These are phyloP conservation scores for Myriosclerotinia curreyana DNA, from an alignment of 2,329 filamentous ascomycete genomes.

Conservation along the genomic window DNA sequence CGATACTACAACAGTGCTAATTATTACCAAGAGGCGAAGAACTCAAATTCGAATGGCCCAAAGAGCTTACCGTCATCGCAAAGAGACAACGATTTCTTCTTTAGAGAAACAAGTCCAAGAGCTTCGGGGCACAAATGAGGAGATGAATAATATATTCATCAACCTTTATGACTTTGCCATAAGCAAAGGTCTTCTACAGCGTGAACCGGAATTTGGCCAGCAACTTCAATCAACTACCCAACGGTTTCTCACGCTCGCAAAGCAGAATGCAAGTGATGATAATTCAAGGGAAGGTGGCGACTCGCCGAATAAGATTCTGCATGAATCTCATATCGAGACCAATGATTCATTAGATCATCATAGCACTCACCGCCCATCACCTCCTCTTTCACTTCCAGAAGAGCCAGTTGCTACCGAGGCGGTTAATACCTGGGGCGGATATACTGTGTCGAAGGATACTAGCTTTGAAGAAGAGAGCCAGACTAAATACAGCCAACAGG, in stretches of 20 bases:
- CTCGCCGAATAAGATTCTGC: conserved; percentile 24
- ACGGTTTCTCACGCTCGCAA: conserved; percentile 55
- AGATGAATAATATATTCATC: conserved; percentile 71
- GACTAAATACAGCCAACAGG: conserved; percentile 23
- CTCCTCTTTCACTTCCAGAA: conserved; percentile 17
- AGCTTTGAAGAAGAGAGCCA: conserved; percentile 27
- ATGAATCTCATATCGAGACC: conserved; percentile 18
- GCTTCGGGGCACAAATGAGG: conserved; percentile 66
- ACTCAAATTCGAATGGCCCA: conserved; percentile 87
- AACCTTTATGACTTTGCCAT: conserved; percentile 62
- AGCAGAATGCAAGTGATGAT: conserved; percentile 46
- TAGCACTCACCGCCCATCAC: conserved; percentile 12
- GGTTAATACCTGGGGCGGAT: conserved; percentile 29
- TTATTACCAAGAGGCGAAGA: conserved; percentile 61
- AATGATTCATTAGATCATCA: neutral
- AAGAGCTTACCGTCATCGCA: conserved; percentile 78
- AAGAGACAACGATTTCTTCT: conserved; percentile 74
- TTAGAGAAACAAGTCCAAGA: conserved; percentile 68
- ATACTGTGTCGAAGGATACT: conserved; percentile 31
- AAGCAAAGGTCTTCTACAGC: conserved; percentile 54
- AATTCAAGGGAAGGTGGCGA: conserved; percentile 31
- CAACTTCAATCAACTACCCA: conserved; percentile 57
- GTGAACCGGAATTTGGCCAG: conserved; percentile 54
- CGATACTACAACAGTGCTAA: conserved; percentile 18
- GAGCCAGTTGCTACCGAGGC: neutral